These are phyloP conservation scores for Crithidia thermophila DNA, from an alignment of 208 protist species.

Conservation along the genomic window DNA sequence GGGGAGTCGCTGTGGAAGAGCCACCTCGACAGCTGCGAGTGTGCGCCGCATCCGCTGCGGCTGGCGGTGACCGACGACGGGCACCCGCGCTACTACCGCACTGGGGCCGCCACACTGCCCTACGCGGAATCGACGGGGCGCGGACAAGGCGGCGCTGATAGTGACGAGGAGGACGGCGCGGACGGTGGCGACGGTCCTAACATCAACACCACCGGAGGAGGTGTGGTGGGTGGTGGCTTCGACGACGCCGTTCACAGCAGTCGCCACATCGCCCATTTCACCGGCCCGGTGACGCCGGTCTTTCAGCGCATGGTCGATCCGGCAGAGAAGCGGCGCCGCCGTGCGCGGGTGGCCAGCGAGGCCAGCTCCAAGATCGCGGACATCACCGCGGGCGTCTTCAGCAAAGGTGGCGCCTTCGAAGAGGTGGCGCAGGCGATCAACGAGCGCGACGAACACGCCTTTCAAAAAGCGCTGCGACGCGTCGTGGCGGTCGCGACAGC, in stretches of 20 bases:
- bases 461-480: too few species aligned
- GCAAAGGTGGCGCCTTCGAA: too few species aligned
- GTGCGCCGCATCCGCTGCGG: conserved; percentile 15
- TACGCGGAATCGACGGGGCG: too few species aligned
- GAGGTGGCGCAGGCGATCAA: too few species aligned
- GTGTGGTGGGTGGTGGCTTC: not conserved
- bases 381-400: too few species aligned
- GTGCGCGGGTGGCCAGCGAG: not conserved
- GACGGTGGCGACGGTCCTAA: too few species aligned
- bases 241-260: conserved; percentile 10
- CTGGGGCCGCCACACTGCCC: conserved; percentile 6
- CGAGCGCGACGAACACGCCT: too few species aligned
- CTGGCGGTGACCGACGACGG: conserved; percentile 32
- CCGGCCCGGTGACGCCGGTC: conserved; percentile 22
- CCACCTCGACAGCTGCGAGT: conserved; percentile 4
- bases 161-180: not conserved
- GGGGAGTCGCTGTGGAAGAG: not conserved
- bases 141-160: conserved; percentile 20
- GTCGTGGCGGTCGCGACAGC: too few species aligned
- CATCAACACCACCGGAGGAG: too few species aligned
- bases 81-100: conserved; percentile 28
- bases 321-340: conserved; percentile 15
- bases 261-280: conserved; percentile 21
- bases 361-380: too few species aligned
- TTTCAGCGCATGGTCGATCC: conserved; percentile 28